Percentiles rank a stretch among this genome's conserved stretches.
phyloP scores from a whole-genome alignment of 495 filamentous ascomycete species.

The Lasiosphaeria hispida region DNA sequence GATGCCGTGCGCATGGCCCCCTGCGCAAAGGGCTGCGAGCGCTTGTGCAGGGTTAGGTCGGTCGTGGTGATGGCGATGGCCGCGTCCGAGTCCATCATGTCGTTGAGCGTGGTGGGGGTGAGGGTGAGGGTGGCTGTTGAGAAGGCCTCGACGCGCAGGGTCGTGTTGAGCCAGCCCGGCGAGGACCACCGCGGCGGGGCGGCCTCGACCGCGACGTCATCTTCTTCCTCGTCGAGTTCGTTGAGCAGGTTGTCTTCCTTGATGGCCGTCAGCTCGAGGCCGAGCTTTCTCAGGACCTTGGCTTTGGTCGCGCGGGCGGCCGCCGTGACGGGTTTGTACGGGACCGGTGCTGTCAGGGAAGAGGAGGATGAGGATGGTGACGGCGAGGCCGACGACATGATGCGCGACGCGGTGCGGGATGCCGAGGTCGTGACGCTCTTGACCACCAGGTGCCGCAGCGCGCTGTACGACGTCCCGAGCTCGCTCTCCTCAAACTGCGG shows the following conservation, averaged over 20 bases:
- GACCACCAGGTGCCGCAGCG: conserved; percentile 33
- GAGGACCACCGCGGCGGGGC: conserved; percentile 26
- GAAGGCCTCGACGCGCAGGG: conserved; percentile 27
- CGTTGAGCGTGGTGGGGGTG: not conserved
- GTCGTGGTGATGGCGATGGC: conserved; percentile 26
- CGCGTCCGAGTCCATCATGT: conserved; percentile 16
- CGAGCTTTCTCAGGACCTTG: not conserved
- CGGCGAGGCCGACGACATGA: not conserved
- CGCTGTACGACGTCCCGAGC: conserved; percentile 29
- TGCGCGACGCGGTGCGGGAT: conserved; percentile 30
- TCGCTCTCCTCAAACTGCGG: conserved; percentile 31
- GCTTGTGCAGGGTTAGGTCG: conserved; percentile 27
- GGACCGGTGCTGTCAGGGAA: too few relatives aligned
- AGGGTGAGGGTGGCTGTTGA: conserved; percentile 16
- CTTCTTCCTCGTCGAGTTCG: conserved; percentile 18
- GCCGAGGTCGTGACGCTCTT: conserved; percentile 33
- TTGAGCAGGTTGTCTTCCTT: conserved; percentile 14
- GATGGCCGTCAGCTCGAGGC: conserved; percentile 16
- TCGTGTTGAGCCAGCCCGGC: conserved; percentile 32
- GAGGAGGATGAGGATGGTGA: too few relatives aligned
- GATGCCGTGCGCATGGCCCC: conserved; percentile 29
- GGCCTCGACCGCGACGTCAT: conserved; percentile 19
- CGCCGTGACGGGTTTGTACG: not conserved
- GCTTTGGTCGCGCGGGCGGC: not conserved
- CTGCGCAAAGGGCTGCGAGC: conserved; percentile 32